Evolutionary conservation across 208 protist genomes (phyloP).

Genomic region (Leptomonas seymouri): DNA sequence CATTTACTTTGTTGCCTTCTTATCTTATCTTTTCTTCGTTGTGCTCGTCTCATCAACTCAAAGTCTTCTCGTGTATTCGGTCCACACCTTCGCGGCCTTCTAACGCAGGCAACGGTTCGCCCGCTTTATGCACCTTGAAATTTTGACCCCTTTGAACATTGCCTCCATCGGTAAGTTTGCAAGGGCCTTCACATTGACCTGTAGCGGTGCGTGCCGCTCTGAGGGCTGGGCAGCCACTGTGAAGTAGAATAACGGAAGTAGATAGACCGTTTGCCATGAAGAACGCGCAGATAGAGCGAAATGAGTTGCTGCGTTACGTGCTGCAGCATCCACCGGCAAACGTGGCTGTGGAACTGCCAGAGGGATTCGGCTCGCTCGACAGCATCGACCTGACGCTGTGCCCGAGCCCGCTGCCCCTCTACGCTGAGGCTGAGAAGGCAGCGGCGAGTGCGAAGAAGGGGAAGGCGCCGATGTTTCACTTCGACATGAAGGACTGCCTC

Average conservation of each 20-base stretch:
- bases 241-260: too few species aligned
- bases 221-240: too few species aligned
- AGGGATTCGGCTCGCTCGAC: conserved; percentile 20
- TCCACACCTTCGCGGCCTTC: too few species aligned
- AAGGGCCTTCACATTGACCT: too few species aligned
- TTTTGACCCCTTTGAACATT: too few species aligned
- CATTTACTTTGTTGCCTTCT: conserved; percentile 22
- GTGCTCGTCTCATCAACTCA: conserved; percentile 7
- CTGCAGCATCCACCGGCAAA: conserved; percentile 57
- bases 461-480: conserved; percentile 20
- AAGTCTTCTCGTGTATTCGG: too few species aligned
- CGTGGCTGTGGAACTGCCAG: conserved; percentile 46
- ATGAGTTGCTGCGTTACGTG: conserved; percentile 59
- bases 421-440: conserved; percentile 32
- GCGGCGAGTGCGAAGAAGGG: conserved; percentile 13
- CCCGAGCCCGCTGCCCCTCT: conserved; percentile 39
- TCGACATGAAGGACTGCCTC: conserved; percentile 28
- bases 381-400: conserved; percentile 43
- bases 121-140: too few species aligned
- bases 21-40: conserved; percentile 17
- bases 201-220: too few species aligned
- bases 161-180: too few species aligned
- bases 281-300: conserved; percentile 40
- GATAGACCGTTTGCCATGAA: conserved; percentile 25
- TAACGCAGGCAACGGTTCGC: too few species aligned